Conservation (phyloP, 148 eudicot genomes). For the Spergularia bocconei region DNA sequence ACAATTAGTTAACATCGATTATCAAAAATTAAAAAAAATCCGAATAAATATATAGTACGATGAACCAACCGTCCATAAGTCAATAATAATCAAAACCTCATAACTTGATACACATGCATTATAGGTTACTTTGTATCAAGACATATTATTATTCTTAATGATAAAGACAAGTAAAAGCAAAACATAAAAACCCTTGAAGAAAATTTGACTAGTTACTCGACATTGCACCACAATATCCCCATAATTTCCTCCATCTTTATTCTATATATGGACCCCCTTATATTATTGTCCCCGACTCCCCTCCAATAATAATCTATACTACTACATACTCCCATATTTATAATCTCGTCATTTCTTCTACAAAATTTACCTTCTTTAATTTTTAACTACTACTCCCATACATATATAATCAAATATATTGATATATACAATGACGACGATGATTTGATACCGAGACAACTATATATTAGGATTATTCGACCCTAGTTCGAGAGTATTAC, state of each 20-base stretch:
- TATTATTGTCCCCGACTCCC: background rate
- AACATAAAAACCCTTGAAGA: background rate
- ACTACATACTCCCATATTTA: background rate
- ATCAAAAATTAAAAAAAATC: no score
- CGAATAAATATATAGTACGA: background rate
- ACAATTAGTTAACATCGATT: no score
- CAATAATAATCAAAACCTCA: conserved; percentile 19
- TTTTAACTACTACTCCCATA: no score
- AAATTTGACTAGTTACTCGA: conserved; percentile 8
- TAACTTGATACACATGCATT: conserved; percentile 19
- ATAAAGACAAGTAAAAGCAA: background rate
- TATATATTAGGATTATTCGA: no score
- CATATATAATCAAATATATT: no score
- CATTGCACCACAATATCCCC: conserved; percentile 18
- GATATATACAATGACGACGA: no score
- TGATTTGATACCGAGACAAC: no score
- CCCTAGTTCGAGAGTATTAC: no score
- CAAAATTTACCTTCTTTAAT: no score
- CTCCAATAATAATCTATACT: background rate
- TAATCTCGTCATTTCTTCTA: no score
- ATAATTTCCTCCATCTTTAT: conserved; percentile 5
- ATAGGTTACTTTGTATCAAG: conserved; percentile 25
- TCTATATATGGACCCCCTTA: conserved; percentile 19
- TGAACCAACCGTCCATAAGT: conserved; percentile 16
- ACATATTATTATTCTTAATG: background rate